phyloP scores from a whole-genome alignment of 768 basidiomycete genomes.

The Royoungia palumana region DNA sequence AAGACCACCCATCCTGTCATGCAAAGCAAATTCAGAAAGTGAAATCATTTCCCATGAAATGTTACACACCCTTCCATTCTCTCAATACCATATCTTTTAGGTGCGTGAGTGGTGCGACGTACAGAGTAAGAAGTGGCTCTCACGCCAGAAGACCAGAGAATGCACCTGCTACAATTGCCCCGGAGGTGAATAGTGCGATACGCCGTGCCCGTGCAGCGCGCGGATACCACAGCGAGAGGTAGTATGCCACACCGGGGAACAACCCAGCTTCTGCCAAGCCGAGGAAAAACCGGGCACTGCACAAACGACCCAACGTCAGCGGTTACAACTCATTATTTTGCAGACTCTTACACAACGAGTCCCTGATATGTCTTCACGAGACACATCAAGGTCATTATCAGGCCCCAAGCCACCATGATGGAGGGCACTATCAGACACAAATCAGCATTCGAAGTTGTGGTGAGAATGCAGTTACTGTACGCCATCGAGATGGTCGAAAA shows the following conservation, averaged over 20 bases:
- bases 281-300: slow-evolving; percentile 34
- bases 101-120: not conserved
- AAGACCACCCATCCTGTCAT: slow-evolving; percentile 27
- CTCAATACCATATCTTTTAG: slow-evolving; percentile 29
- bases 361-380: slow-evolving; percentile 25
- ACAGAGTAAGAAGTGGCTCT: slow-evolving; percentile 4
- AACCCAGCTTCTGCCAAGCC: slow-evolving; percentile 42
- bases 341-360: slow-evolving; percentile 22
- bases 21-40: not conserved
- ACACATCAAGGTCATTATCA: slow-evolving; percentile 30
- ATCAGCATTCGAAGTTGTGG: not conserved
- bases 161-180: slow-evolving; percentile 48
- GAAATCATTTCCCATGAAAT: slow-evolving; percentile 10
- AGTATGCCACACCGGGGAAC: slow-evolving; percentile 35
- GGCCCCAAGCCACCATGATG: slow-evolving; percentile 32
- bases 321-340: not conserved
- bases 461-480: slow-evolving; percentile 7
- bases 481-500: slow-evolving; percentile 24
- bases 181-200: slow-evolving; percentile 56
- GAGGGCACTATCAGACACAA: slow-evolving; percentile 32
- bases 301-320: not conserved
- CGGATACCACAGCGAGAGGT: slow-evolving; percentile 53
- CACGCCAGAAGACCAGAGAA: slow-evolving; percentile 46
- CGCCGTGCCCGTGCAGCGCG: slow-evolving; percentile 50
- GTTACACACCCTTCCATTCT: slow-evolving; percentile 25